Evolutionary conservation across 345 rosid species (phyloP), one percentile per base, ranked within the genome.

Genomic region (Populus euphratica): DNA sequence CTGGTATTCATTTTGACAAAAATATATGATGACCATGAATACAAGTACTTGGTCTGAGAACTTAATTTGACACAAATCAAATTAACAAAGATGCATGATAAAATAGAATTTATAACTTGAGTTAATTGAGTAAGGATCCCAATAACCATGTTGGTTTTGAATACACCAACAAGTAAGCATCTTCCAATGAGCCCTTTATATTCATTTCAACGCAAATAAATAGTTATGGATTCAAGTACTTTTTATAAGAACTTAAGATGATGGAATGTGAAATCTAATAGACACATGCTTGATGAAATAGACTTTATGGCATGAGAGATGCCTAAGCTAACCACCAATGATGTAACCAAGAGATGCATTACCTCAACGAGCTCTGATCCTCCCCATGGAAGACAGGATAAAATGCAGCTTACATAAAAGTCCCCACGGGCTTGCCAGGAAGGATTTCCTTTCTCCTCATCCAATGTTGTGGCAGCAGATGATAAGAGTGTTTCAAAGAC

Each of bases 301-400:
- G 69, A 13, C 9, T 1, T 21, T 73, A 29, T 62, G 63, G 50
- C 44, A 47, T 23, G 66, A 73, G 35, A 61, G 11, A 68, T 47
- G 12, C 59, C 31, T 75, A 77, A 59, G 67, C 44, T 64, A 64
- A 56, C 43, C 2, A 72, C 36, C 50, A 27, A 80, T n/a, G 21
- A 35, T 70, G 43, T 39, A 76, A 56, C 64, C 13, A 12, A 72
- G 44, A 56, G 68, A 59, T 79, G 38, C 35, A 79, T 81, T 87
- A 96, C 98, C 97, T 96, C 99, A 67, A 81, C n/a, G 18, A 96
- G 92, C 82, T 96, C 99, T 47, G 95, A 91, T 54, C 97, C 99
- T 76, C 98, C 99, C 99, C 98, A 96, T 12, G 99, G 99, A 35
- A 96, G 97, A 75, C 94, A 93, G 23, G 97, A 91, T 83, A 93